Evolutionary conservation across 2,329 filamentous ascomycete species (phyloP).

Genomic region (Teratosphaeria pseudoeucalypti): DNA sequence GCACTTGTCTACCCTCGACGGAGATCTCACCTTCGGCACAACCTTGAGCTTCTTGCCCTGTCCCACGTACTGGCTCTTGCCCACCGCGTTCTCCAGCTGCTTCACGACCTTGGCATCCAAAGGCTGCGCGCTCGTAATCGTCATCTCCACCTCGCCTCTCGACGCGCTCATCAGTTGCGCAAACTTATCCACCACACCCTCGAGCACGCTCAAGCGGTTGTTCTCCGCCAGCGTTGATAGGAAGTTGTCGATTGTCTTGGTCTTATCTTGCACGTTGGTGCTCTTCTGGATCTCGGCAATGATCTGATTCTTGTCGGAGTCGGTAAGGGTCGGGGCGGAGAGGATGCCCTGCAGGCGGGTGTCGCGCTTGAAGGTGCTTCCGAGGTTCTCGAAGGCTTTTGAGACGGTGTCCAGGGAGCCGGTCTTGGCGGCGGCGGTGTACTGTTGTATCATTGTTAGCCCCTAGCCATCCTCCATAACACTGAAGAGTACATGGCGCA

Average conservation of each 20-base stretch:
- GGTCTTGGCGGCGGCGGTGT: slow-evolving; percentile 88
- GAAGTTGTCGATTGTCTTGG: slow-evolving; percentile 86
- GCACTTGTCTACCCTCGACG: background rate
- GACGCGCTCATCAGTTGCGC: slow-evolving; percentile 74
- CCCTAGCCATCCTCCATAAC: background rate
- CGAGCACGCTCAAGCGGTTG: slow-evolving; percentile 80
- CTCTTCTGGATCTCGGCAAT: slow-evolving; percentile 81
- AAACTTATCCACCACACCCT: slow-evolving; percentile 81
- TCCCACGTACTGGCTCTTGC: slow-evolving; percentile 80
- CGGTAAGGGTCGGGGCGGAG: slow-evolving; percentile 65
- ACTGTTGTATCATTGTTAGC: slow-evolving; percentile 45
- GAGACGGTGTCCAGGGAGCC: slow-evolving; percentile 75
- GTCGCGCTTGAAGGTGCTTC: slow-evolving; percentile 67
- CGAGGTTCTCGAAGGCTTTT: slow-evolving; percentile 64
- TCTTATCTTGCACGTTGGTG: slow-evolving; percentile 57
- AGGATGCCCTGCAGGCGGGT: slow-evolving; percentile 69
- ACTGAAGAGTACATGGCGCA: slow-evolving; percentile 29
- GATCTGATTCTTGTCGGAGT: slow-evolving; percentile 74
- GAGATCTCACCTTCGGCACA: slow-evolving; percentile 56
- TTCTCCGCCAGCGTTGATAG: slow-evolving; percentile 83
- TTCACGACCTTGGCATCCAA: slow-evolving; percentile 78
- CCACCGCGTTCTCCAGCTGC: slow-evolving; percentile 76
- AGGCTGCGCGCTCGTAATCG: slow-evolving; percentile 78
- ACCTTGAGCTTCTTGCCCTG: slow-evolving; percentile 98
- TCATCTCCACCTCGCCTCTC: slow-evolving; percentile 86